Conservation (phyloP, 1,284 basidiomycete species). For the Cryptococcus sp. region DNA sequence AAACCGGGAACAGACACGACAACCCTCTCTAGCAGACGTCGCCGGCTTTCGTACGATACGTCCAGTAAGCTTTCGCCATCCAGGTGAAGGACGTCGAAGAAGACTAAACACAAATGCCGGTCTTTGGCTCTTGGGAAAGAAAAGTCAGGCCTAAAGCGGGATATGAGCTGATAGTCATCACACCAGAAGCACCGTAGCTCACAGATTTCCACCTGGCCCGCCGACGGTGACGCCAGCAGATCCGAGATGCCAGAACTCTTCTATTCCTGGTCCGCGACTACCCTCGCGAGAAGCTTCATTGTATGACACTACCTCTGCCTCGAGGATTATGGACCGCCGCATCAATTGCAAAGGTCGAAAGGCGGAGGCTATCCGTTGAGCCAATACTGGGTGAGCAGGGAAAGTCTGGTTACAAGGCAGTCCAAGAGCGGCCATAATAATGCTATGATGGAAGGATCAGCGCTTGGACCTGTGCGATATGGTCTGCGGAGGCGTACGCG, state of each 20-base stretch:
- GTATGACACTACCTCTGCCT: conserved; percentile 85
- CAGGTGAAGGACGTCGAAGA: conserved; percentile 76
- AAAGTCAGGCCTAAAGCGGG: neutral
- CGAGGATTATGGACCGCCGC: conserved; percentile 64
- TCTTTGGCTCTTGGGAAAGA: conserved; percentile 2
- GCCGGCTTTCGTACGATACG: conserved; percentile 62
- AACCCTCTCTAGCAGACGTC: conserved; percentile 62
- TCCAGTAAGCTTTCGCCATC: conserved; percentile 63
- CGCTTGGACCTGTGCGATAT: neutral
- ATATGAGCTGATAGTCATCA: neutral
- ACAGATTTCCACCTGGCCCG: neutral
- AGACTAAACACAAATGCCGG: conserved; percentile 72
- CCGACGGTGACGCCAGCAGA: conserved; percentile 36
- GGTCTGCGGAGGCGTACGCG: conserved; percentile 54
- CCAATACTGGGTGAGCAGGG: neutral
- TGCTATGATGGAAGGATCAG: conserved; percentile 48
- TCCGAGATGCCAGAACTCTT: conserved; percentile 56
- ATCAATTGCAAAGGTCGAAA: neutral
- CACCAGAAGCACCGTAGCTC: neutral
- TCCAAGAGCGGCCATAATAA: conserved; percentile 65
- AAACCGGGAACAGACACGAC: conserved; percentile 62
- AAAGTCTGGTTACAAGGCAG: conserved; percentile 28
- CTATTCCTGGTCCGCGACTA: conserved; percentile 48
- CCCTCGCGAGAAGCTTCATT: conserved; percentile 57
- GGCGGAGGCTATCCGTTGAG: conserved; percentile 22